Conservation (phyloP, 1,284 basidiomycete genomes). For the Pseudozyma tsukubaensis region DNA sequence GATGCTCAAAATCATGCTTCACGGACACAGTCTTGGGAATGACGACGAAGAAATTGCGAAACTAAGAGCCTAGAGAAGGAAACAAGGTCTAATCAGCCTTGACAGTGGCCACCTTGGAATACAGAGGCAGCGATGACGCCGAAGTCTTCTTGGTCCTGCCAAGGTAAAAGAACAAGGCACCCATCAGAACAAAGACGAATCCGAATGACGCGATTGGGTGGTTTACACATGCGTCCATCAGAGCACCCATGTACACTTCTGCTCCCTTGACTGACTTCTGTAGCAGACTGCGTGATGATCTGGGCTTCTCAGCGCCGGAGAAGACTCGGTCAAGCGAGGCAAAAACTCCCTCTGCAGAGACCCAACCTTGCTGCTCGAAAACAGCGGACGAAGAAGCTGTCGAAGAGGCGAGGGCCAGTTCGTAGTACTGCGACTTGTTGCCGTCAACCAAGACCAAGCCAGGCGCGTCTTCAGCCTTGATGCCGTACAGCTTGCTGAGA, state of each 20-base stretch:
- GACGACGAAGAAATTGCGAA: not conserved
- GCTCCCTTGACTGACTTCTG: slow-evolving; percentile 47
- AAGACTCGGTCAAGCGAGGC: slow-evolving; percentile 19
- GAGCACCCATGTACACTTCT: slow-evolving; percentile 23
- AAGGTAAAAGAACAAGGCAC: slow-evolving; percentile 39
- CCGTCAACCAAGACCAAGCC: slow-evolving; percentile 53
- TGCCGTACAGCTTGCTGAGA: slow-evolving; percentile 50
- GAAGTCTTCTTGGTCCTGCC: slow-evolving; percentile 5
- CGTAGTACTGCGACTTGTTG: slow-evolving; percentile 46
- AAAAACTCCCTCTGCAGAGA: slow-evolving; percentile 27
- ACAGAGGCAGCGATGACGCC: slow-evolving; percentile 29
- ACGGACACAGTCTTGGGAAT: not conserved
- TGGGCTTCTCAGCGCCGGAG: slow-evolving; percentile 27
- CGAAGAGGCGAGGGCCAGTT: slow-evolving; percentile 7
- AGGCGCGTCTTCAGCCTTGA: slow-evolving; percentile 38
- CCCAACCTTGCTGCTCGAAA: too few relatives aligned
- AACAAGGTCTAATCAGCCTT: slow-evolving; percentile 30
- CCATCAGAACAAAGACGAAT: slow-evolving; percentile 28
- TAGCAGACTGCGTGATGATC: slow-evolving; percentile 42
- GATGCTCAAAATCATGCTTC: too few relatives aligned
- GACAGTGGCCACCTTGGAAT: slow-evolving; percentile 44
- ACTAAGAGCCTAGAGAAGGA: too few relatives aligned
- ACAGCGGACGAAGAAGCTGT: too few relatives aligned
- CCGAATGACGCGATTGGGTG: slow-evolving; percentile 40
- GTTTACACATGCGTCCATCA: slow-evolving; percentile 21